A percentile compares a stretch with the other conserved stretches of the same genome.
Conservation (phyloP, 1,139 yeast genomes). For the Sugiyamaella pinicola region DNA sequence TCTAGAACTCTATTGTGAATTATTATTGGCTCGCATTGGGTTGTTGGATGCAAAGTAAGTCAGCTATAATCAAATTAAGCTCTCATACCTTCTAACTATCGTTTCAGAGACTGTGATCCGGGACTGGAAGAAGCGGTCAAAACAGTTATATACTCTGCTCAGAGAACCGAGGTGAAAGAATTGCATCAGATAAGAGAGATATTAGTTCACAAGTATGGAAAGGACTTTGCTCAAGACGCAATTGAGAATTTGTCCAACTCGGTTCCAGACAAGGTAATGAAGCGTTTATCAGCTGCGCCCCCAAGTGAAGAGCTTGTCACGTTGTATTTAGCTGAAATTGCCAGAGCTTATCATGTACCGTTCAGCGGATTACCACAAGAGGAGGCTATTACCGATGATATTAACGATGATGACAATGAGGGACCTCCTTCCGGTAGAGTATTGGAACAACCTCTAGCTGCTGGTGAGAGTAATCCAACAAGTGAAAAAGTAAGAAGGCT, state of each 20-base stretch:
- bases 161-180: slow-evolving; percentile 78
- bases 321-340: slow-evolving; percentile 76
- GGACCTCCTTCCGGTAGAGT: slow-evolving; percentile 39
- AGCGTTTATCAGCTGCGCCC: slow-evolving; percentile 65
- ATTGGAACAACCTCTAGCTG: slow-evolving; percentile 32
- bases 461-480: slow-evolving; percentile 24
- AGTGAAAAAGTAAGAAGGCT: slow-evolving; percentile 28
- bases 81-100: background rate
- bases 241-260: slow-evolving; percentile 56
- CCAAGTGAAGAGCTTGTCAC: slow-evolving; percentile 68
- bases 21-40: slow-evolving; percentile 72
- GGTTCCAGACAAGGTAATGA: slow-evolving; percentile 67
- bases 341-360: slow-evolving; percentile 75
- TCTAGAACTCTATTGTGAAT: slow-evolving; percentile 81
- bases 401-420: slow-evolving; percentile 39
- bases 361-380: slow-evolving; percentile 59
- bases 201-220: slow-evolving; percentile 64
- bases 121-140: slow-evolving; percentile 75
- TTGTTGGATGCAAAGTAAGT: slow-evolving; percentile 47
- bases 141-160: slow-evolving; percentile 69
- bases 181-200: slow-evolving; percentile 62
- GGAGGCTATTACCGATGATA: slow-evolving; percentile 34
- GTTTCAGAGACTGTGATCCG: slow-evolving; percentile 53
- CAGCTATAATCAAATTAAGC: background rate
- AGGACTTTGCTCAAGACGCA: slow-evolving; percentile 62